Evolutionary conservation across 2,329 filamentous ascomycete genomes (phyloP), one percentile per base, ranked within the genome.

Genomic region (Ceratocystis harringtonii): DNA sequence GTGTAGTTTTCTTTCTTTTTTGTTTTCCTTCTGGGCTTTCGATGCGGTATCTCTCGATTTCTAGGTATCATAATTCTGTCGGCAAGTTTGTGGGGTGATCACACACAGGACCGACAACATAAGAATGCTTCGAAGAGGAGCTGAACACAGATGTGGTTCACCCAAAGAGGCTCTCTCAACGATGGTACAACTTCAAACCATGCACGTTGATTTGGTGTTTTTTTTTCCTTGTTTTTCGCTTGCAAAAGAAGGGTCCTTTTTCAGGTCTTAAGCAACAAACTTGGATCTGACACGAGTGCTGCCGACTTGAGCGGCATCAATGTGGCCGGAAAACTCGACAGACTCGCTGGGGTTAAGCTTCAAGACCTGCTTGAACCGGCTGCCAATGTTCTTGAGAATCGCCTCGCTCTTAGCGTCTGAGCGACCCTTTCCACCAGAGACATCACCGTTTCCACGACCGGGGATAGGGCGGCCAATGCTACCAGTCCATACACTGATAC

Each of bases 271-370:
- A 72, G 91, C 91, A 62, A 82, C 81, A 76, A 90, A 90, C 82
- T 96, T 99, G 72, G 94, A 89, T 82, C 95, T 97, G 66, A 94
- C 94, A 72, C 95, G 86, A 68, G 90, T 96, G 78, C 92, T 96
- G 70, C 94, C 94, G 68, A 88, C 86, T 75, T 95, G 89, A 45
- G 94, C 92, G 71, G 89, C 89, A 71, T 99, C 95, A 19, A 90
- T 95, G 78, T 99, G 94, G 68, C 94, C 94, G 22, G 90, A 95
- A 78, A 97, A 99, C 78, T 99, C 95, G 67, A 99, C 85, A 68
- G 79, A 76, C 75, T 97, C 94, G 68, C 78, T 81, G 65, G 85
- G 77, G 68, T 88, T 87, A 68, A 99, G 80, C 75, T 89, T 86
- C 65, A 99, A 81, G 30, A 95, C 86, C 70, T 91, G 88, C 84